Conservation (phyloP, 148 eudicot genomes). For the Chenopodium album region DNA sequence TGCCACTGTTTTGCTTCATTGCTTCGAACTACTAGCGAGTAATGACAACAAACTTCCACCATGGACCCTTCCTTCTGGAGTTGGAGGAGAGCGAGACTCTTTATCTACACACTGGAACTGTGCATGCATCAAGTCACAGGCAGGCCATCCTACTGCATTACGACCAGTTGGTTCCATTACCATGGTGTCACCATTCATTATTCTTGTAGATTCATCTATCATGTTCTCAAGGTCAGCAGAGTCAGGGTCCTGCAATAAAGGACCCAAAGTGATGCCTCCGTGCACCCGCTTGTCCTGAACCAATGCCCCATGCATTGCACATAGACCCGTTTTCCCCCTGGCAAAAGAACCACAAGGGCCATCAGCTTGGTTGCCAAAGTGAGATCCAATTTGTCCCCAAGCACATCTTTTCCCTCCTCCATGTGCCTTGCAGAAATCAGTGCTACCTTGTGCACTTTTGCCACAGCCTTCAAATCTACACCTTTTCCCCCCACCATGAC, state of each 20-base stretch:
- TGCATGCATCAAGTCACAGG: slow-evolving; percentile 27
- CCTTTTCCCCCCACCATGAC: slow-evolving; percentile 97
- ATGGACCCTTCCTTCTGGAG: slow-evolving; percentile 86
- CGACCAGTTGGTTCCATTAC: slow-evolving; percentile 21
- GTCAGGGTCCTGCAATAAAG: slow-evolving; percentile 48
- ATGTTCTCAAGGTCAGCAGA: slow-evolving; percentile 29
- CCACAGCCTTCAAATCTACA: slow-evolving; percentile 74
- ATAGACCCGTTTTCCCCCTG: slow-evolving; percentile 76
- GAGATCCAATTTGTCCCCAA: slow-evolving; percentile 84
- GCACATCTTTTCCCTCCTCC: slow-evolving; percentile 92
- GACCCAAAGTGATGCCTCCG: slow-evolving; percentile 79
- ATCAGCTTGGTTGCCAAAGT: slow-evolving; percentile 48
- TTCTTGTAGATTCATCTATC: slow-evolving; percentile 31
- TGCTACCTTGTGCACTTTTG: slow-evolving; percentile 98
- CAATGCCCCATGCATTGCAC: slow-evolving; percentile 74
- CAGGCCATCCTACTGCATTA: slow-evolving; percentile 17
- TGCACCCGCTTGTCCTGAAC: slow-evolving; percentile 95
- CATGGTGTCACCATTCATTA: slow-evolving; percentile 37
- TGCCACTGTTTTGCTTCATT: slow-evolving; percentile 25
- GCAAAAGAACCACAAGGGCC: slow-evolving; percentile 71
- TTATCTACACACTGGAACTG: slow-evolving; percentile 28
- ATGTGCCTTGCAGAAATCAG: slow-evolving; percentile 97
- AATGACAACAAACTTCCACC: slow-evolving; percentile 87
- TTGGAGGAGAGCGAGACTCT: slow-evolving; percentile 29
- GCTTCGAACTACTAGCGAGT: slow-evolving; percentile 37